A percentile compares a stretch with the other conserved stretches of the same genome.
phyloP scores from a whole-genome alignment of 768 basidiomycete genomes.

The Psilocybe cyanescens region DNA sequence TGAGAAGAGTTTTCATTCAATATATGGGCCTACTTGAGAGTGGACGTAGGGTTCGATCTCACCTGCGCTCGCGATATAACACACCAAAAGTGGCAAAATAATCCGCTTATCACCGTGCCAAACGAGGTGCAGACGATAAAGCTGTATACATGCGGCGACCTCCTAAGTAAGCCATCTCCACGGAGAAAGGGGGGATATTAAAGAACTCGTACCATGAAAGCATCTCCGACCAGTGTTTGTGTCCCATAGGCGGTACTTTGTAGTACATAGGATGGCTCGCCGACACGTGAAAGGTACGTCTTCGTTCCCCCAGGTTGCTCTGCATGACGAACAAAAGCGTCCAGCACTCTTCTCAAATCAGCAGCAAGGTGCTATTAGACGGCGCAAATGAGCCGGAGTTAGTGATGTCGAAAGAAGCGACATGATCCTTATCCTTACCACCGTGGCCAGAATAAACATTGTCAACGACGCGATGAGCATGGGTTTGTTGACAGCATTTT shows the following conservation, averaged over 20 bases:
- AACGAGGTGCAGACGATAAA: slow-evolving; percentile 15
- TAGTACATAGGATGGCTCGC: not conserved
- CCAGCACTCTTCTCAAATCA: not conserved
- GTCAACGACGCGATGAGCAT: not conserved
- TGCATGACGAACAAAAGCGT: not conserved
- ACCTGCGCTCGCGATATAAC: slow-evolving; percentile 13
- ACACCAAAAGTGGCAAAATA: slow-evolving; percentile 3
- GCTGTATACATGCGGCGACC: not conserved
- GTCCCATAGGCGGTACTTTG: not conserved
- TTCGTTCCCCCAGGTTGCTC: not conserved
- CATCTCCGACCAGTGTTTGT: slow-evolving; percentile 3
- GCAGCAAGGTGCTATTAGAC: not conserved
- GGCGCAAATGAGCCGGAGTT: not conserved
- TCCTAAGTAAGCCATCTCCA: too few relatives aligned
- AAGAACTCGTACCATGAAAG: not conserved
- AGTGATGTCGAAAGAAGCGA: not conserved
- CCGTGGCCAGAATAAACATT: not conserved
- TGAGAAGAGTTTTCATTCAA: not conserved
- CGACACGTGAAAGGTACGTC: not conserved
- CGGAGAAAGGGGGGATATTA: too few relatives aligned
- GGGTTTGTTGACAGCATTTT: not conserved
- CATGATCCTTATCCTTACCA: not conserved
- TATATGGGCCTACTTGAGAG: not conserved
- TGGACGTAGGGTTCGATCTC: not conserved
- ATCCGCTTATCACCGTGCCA: slow-evolving; percentile 9